Conservation (phyloP, 148 eudicot genomes). For the Amaranthus hypochondriacus region DNA sequence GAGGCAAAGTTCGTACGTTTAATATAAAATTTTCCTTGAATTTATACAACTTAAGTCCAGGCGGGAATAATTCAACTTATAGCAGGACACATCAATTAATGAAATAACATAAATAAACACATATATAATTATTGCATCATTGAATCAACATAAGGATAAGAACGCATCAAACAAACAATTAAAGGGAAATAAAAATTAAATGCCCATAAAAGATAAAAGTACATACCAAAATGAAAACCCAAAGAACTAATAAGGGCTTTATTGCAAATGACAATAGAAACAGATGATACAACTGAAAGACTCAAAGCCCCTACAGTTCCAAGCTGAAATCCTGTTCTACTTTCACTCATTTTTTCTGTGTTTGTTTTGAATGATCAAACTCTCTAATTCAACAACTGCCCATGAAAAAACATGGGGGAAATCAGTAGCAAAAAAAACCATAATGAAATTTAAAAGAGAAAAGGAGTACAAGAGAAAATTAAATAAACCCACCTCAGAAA, state of each 20-base stretch:
- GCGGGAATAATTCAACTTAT: background rate
- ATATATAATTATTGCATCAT: background rate
- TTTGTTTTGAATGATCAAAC: constrained; percentile 9
- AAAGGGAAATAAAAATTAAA: background rate
- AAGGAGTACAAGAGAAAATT: too few relatives aligned
- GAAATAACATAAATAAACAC: background rate
- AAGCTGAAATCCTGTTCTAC: constrained; percentile 43
- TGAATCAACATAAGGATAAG: background rate
- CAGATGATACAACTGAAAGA: constrained; percentile 67
- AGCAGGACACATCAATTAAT: background rate
- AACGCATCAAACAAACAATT: background rate
- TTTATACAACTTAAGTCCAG: background rate
- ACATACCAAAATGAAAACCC: constrained; percentile 62
- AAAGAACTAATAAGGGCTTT: constrained; percentile 69
- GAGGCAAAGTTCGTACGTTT: too few relatives aligned
- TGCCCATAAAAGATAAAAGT: background rate
- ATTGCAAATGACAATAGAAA: constrained; percentile 71
- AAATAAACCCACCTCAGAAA: constrained; percentile 15
- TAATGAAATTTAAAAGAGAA: background rate
- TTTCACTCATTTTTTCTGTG: constrained; percentile 37
- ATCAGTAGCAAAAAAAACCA: too few relatives aligned
- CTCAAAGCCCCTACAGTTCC: constrained; percentile 68
- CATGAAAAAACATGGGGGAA: background rate
- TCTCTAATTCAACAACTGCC: constrained; percentile 28
- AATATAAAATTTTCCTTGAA: too few relatives aligned